Base-by-base conservation (phyloP, 1,139 yeast genomes). In the Suhomyces yuchorum region DNA sequence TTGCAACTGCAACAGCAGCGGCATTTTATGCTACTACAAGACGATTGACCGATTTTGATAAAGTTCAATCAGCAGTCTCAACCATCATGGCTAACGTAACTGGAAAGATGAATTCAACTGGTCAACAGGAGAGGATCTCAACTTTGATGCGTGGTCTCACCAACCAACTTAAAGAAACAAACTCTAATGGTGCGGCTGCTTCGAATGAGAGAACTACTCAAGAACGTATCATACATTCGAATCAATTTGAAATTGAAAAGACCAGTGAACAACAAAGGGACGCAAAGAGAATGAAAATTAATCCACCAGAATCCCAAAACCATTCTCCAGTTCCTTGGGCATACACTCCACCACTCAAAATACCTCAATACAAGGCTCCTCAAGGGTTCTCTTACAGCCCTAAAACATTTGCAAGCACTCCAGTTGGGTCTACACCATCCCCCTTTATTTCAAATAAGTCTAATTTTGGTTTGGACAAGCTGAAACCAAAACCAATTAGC, bases 321-420 rank as follows among this genome's bases (percentile, higher is more conserved):
- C 24, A 24, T 26, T 19, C 42, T 4, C 28, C 24, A 18, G 14
- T 40, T 20, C 47, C 40, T 8, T 48, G 51, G 51, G 36, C 42
- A 2, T 22, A 36, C 1, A 52, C 56, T 20, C 50, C 57, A 19
- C 54, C 59, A 1, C 60, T 75, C 46, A 73, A 64, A 49, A 65
- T 75, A 57, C 81, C 81, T 0, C 73, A 65, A 33, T 77, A 76
- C 51, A 65, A 62, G 52, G 72, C 70, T 48, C 75, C 76, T 1
- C 63, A 51, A 44, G 40, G 41, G 11, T 42, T 33, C 17, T 36
- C 46, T 3, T 36, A 36, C 32, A 46, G 44, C 3, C 40, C 46
- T 6, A 42, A 33, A 14, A 28, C 47, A 14, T 34, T 44, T 14
- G n/a, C 50, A 2, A 36, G 35, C 15, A 26, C 32, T 11, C 35